Conservation (phyloP, 495 filamentous ascomycete genomes). For the Xylaria acuta region DNA sequence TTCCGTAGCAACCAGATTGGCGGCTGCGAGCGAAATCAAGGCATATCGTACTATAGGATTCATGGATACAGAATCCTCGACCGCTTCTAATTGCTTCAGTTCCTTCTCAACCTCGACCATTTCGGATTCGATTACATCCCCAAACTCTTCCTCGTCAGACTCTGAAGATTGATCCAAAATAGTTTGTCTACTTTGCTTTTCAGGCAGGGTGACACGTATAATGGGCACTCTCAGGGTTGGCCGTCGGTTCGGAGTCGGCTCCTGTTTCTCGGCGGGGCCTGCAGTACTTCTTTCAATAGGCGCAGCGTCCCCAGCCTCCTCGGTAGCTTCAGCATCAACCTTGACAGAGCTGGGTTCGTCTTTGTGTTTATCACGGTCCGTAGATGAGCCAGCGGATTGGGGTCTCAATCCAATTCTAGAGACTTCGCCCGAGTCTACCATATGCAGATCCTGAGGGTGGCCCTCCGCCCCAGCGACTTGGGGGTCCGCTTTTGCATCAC, state of each 20-base stretch:
- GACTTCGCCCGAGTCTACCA: constrained; percentile 43
- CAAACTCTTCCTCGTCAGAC: constrained; percentile 61
- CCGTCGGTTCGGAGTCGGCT: constrained; percentile 25
- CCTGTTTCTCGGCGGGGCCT: constrained; percentile 3
- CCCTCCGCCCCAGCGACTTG: constrained; percentile 38
- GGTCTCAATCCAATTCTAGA: constrained; percentile 45
- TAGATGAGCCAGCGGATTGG: constrained; percentile 47
- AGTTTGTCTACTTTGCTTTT: constrained; percentile 35
- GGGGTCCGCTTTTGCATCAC: constrained; percentile 51
- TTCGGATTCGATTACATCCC: constrained; percentile 55
- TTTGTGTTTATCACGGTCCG: constrained; percentile 42
- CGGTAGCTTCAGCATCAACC: constrained; percentile 23
- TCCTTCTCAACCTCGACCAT: constrained; percentile 52
- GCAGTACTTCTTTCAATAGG: background rate
- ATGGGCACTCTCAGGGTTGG: constrained; percentile 29
- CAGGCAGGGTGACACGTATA: constrained; percentile 37
- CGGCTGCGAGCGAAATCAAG: constrained; percentile 41
- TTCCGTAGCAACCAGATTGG: constrained; percentile 45
- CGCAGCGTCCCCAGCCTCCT: constrained; percentile 3
- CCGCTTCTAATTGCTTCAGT: constrained; percentile 46
- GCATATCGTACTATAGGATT: constrained; percentile 42
- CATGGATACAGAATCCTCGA: constrained; percentile 35
- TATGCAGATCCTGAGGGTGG: constrained; percentile 41
- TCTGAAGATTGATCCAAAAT: constrained; percentile 49
- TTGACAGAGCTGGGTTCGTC: constrained; percentile 24